A percentile compares a stretch with the other conserved stretches of the same genome.
Evolutionary conservation across 768 basidiomycete species (phyloP).

Genomic region (Podaxis carcinomalis): DNA sequence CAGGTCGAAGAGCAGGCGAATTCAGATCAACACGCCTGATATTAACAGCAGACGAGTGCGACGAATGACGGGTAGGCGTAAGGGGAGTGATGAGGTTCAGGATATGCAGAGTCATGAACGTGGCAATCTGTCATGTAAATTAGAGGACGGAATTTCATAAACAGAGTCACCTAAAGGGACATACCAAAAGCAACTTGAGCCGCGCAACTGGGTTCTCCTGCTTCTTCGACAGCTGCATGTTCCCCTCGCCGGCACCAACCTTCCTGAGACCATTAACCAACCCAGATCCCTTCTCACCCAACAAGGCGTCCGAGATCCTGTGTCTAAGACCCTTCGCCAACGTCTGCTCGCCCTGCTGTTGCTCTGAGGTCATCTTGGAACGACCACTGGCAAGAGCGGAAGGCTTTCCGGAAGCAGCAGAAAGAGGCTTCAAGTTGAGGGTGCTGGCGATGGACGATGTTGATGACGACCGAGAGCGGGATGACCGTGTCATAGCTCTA

Average conservation of each 20-base stretch:
- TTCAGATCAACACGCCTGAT: conserved; percentile 67
- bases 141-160: neutral
- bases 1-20: conserved; percentile 50
- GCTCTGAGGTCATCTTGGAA: neutral
- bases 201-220: conserved; percentile 80
- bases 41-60: conserved; percentile 20
- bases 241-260: conserved; percentile 13
- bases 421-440: conserved; percentile 29
- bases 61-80: conserved; percentile 51
- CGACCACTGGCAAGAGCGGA: conserved; percentile 14
- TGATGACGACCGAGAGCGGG: conserved; percentile 19
- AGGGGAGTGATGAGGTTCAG: conserved; percentile 92
- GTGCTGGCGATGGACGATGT: conserved; percentile 16
- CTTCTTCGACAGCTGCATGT: conserved; percentile 27
- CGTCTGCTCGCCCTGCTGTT: neutral
- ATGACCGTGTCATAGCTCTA: conserved; percentile 40
- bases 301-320: conserved; percentile 22
- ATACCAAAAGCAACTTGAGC: conserved; percentile 81
- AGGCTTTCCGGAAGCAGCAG: conserved; percentile 19
- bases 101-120: conserved; percentile 88
- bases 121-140: conserved; percentile 56
- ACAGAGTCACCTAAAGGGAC: conserved; percentile 19
- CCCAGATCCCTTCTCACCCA: conserved; percentile 38
- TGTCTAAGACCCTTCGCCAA: conserved; percentile 24
- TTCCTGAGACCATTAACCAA: conserved; percentile 18